These are phyloP conservation scores for Chalaropsis thielavioides DNA, from an alignment of 2,329 filamentous ascomycete genomes.

Conservation along the genomic window DNA sequence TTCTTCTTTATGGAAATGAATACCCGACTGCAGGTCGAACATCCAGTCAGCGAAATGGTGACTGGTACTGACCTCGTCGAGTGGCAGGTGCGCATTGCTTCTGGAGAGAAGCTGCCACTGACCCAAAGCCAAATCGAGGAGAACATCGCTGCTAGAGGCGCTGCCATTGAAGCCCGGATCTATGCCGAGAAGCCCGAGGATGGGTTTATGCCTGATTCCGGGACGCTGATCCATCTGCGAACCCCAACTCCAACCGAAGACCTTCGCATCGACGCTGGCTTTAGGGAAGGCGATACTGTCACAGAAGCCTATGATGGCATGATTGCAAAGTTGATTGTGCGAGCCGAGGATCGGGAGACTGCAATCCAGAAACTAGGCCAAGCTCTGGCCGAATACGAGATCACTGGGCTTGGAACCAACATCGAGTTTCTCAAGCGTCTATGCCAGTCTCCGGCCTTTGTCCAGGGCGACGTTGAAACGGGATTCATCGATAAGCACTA, in stretches of 20 bases:
- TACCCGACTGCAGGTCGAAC: slow-evolving; percentile 87
- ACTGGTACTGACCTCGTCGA: slow-evolving; percentile 66
- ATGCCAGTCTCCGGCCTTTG: slow-evolving; percentile 67
- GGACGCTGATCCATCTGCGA: slow-evolving; percentile 66
- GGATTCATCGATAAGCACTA: slow-evolving; percentile 88
- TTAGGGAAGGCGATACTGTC: slow-evolving; percentile 79
- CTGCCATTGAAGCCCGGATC: slow-evolving; percentile 89
- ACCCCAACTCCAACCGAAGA: slow-evolving; percentile 56
- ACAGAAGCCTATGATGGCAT: slow-evolving; percentile 95
- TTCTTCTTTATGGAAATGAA: slow-evolving; percentile 80
- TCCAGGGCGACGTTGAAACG: slow-evolving; percentile 80
- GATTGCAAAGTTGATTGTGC: slow-evolving; percentile 95
- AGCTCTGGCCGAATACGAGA: slow-evolving; percentile 76
- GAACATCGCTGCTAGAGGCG: slow-evolving; percentile 59
- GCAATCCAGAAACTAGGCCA: slow-evolving; percentile 69
- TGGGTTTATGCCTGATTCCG: slow-evolving; percentile 90
- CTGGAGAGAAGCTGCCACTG: slow-evolving; percentile 42
- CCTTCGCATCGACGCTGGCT: slow-evolving; percentile 84
- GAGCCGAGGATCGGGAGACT: slow-evolving; percentile 60
- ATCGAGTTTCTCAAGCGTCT: slow-evolving; percentile 91
- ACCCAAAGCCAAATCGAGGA: slow-evolving; percentile 52
- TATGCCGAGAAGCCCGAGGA: slow-evolving; percentile 90
- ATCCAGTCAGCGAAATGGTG: slow-evolving; percentile 70
- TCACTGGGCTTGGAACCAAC: slow-evolving; percentile 86
- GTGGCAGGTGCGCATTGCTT: slow-evolving; percentile 77